A percentile compares a stretch with the other conserved stretches of the same genome.
These are phyloP conservation scores for Sporisorium reilianum DNA, from an alignment of 1,284 basidiomycete genomes.

Conservation along the genomic window DNA sequence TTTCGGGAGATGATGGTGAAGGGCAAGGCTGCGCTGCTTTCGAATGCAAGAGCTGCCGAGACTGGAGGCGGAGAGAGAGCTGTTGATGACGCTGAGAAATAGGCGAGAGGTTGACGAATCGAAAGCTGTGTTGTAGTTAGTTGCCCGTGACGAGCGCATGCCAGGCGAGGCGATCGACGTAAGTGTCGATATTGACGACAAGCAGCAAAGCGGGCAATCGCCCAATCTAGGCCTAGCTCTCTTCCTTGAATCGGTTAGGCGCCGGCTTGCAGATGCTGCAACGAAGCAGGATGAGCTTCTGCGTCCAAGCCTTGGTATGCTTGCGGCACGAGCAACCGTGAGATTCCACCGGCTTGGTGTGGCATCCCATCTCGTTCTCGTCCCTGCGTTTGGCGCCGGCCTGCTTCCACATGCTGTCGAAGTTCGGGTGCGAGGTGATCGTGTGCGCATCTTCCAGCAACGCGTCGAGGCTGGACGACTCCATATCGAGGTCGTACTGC, in stretches of 20 bases:
- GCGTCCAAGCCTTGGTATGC: constrained; percentile 5
- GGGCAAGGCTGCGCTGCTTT: no score
- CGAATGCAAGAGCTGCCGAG: no score
- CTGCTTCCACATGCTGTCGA: constrained; percentile 12
- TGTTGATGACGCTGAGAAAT: no score
- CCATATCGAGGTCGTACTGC: constrained; percentile 1
- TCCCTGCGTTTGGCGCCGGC: neutral
- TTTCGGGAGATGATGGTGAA: constrained; percentile 2
- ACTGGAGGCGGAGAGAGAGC: no score
- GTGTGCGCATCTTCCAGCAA: neutral
- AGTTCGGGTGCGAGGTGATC: constrained; percentile 2
- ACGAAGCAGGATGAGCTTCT: constrained; percentile 11
- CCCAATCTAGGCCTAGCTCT: neutral
- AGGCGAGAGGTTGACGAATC: neutral
- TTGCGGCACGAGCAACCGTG: constrained; percentile 10
- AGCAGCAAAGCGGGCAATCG: neutral
- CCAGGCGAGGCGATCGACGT: no score
- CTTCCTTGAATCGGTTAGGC: neutral
- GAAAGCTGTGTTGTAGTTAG: neutral
- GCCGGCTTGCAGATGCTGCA: constrained; percentile 3
- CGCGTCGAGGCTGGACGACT: neutral
- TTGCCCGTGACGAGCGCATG: no score
- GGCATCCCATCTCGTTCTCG: neutral
- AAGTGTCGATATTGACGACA: constrained; percentile 1
- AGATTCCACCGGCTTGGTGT: constrained; percentile 7